phyloP scores from a whole-genome alignment of 441 rosid genomes.

The Omphalea diandra region DNA sequence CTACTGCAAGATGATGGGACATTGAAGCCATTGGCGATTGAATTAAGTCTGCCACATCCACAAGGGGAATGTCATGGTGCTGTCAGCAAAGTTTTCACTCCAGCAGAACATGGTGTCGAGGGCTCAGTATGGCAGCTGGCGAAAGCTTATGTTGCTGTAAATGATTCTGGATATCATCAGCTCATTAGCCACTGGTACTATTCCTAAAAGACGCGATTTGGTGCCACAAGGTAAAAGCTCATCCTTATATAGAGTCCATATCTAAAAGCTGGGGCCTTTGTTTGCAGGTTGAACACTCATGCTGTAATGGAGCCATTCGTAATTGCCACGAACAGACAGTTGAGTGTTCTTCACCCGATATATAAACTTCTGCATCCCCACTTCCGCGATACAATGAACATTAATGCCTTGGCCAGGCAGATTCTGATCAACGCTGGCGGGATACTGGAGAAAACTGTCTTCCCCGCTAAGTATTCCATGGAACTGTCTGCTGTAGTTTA shows the following conservation, averaged over 20 bases:
- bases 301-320: conserved; percentile 86
- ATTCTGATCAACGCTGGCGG: conserved; percentile 80
- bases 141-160: conserved; percentile 83
- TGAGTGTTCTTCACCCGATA: conserved; percentile 85
- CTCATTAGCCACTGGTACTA: conserved; percentile 84
- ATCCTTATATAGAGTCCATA: background rate
- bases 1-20: conserved; percentile 68
- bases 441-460: conserved; percentile 57
- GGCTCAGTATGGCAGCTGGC: conserved; percentile 87
- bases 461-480: conserved; percentile 70
- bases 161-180: conserved; percentile 88
- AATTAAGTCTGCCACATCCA: conserved; percentile 83
- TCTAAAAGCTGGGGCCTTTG: background rate
- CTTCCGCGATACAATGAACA: conserved; percentile 84
- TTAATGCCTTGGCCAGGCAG: conserved; percentile 85
- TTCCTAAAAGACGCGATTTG: conserved; percentile 13
- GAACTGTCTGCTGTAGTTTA: conserved; percentile 76
- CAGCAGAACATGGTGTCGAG: conserved; percentile 51
- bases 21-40: conserved; percentile 76
- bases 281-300: conserved; percentile 75
- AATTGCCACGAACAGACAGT: conserved; percentile 71
- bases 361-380: conserved; percentile 88
- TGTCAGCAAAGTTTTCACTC: conserved; percentile 67
- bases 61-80: conserved; percentile 65
- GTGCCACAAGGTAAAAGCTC: conserved; percentile 11